Evolutionary conservation across 139 green algal species (phyloP), one percentile per base, ranked within the genome.

Genomic region (Haematococcus sp.): DNA sequence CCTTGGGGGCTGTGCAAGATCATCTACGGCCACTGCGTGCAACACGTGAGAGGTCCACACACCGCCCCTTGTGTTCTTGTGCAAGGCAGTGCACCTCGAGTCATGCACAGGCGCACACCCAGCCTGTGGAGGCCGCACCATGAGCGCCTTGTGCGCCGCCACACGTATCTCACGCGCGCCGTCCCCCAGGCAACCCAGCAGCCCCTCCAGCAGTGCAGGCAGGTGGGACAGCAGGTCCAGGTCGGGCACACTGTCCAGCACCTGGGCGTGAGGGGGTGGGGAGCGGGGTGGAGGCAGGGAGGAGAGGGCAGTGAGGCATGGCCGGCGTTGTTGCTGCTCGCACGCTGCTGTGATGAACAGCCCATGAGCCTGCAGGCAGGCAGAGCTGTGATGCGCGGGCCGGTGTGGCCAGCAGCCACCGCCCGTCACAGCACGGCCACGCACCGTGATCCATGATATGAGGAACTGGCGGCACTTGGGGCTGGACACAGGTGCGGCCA

Each of bases 141-240:
- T 82, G 73, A 83, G 70, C 17, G 61, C 76, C 68, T 84, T 89
- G 44, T 84, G 75, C 13, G 78, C 84, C 23, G 74, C 63, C 0
- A 77, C 78, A 23, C 84, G 76, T 28, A 89, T 86, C 76, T 89
- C 84, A 11, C 81, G 34, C 63, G 79, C 81, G 30, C 80, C 81
- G 63, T 98, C 93, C 33, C 78, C 82, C 63, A 98, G 84, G 89
- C 97, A 94, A 72, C 78, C 86, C 81, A 98, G 84, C 71, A 99
- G 81, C 1, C 91, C 91, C 27, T 94, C 93, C 65, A 98, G 82
- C 71, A 98, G 88, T 30, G 91, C 75, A 0, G 95, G 94, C 59
- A 99, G 83, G 84, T 93, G 88, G 0, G 74, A 67, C 56, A 97
- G 84, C 85, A 99, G 91, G 63, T 96, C 87, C 3, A 97, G 84